phyloP scores from a whole-genome alignment of 139 green algal species.

The Coelastrella sp. region DNA sequence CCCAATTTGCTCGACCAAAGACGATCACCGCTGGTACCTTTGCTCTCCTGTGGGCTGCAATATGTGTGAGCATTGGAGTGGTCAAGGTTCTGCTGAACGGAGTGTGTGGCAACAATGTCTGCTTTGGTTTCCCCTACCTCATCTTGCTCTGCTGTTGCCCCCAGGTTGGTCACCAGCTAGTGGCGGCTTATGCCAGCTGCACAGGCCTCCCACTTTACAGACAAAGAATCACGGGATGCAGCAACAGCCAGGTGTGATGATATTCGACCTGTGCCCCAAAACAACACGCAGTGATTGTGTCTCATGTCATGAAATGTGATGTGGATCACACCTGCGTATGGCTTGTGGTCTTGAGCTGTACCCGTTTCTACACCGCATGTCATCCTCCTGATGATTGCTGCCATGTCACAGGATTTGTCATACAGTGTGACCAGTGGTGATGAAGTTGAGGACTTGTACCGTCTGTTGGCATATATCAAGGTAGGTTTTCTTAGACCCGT shows the following conservation, averaged over 20 bases:
- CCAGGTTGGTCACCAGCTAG: slow-evolving; percentile 88
- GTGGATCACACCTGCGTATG: too few species aligned
- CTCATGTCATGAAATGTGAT: too few species aligned
- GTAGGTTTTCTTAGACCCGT: neutral
- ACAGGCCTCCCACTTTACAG: slow-evolving; percentile 90
- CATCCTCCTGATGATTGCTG: neutral
- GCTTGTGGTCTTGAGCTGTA: neutral
- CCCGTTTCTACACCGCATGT: neutral
- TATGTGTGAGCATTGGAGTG: too few species aligned
- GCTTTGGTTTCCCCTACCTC: too few species aligned
- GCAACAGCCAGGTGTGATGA: slow-evolving; percentile 58
- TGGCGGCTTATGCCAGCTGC: slow-evolving; percentile 85
- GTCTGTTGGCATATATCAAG: slow-evolving; percentile 81
- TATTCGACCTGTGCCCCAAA: neutral
- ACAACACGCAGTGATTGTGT: too few species aligned
- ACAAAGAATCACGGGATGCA: slow-evolving; percentile 72
- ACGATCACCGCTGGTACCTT: too few species aligned
- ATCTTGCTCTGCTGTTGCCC: neutral
- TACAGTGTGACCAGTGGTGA: slow-evolving; percentile 82
- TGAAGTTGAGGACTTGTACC: slow-evolving; percentile 94
- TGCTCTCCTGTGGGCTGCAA: too few species aligned
- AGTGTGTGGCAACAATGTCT: too few species aligned
- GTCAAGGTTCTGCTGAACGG: too few species aligned
- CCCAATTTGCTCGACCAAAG: too few species aligned
- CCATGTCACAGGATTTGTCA: slow-evolving; percentile 59